Percentiles rank a stretch among this genome's conserved stretches.
Conservation (phyloP, 768 basidiomycete genomes). For the Tubosaeta sp. region DNA sequence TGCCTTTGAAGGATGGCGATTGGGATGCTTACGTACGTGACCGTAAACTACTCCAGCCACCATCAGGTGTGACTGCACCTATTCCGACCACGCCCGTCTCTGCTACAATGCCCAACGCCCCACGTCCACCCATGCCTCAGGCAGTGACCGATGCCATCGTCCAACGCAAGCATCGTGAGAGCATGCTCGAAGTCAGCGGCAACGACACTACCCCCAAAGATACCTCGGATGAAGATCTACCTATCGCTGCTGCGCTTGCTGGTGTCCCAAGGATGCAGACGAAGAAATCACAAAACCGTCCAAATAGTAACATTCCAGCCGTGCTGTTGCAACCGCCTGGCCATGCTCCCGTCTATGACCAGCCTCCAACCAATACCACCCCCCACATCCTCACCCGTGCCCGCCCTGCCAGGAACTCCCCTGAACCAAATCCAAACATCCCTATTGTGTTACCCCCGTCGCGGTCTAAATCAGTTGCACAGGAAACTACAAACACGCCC, state of each 20-base stretch:
- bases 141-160: slow-evolving; percentile 75
- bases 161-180: slow-evolving; percentile 69
- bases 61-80: slow-evolving; percentile 74
- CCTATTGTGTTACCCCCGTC: slow-evolving; percentile 31
- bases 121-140: slow-evolving; percentile 54
- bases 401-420: slow-evolving; percentile 15
- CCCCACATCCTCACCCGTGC: slow-evolving; percentile 24
- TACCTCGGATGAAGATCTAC: slow-evolving; percentile 32
- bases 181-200: slow-evolving; percentile 47
- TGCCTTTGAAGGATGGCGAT: slow-evolving; percentile 65
- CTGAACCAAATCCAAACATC: slow-evolving; percentile 24
- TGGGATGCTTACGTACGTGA: slow-evolving; percentile 89
- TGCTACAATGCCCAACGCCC: slow-evolving; percentile 30
- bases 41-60: slow-evolving; percentile 79
- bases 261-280: slow-evolving; percentile 5
- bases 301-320: slow-evolving; percentile 22
- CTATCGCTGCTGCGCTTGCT: slow-evolving; percentile 25
- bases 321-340: slow-evolving; percentile 30
- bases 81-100: slow-evolving; percentile 57
- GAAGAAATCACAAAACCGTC: slow-evolving; percentile 19
- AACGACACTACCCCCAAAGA: slow-evolving; percentile 31
- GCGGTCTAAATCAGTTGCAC: slow-evolving; percentile 31
- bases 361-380: slow-evolving; percentile 12
- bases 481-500: slow-evolving; percentile 36
- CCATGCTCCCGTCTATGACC: slow-evolving; percentile 26